Conservation (phyloP, 1,139 yeast species). For the Sugiyamaella neomexicana region DNA sequence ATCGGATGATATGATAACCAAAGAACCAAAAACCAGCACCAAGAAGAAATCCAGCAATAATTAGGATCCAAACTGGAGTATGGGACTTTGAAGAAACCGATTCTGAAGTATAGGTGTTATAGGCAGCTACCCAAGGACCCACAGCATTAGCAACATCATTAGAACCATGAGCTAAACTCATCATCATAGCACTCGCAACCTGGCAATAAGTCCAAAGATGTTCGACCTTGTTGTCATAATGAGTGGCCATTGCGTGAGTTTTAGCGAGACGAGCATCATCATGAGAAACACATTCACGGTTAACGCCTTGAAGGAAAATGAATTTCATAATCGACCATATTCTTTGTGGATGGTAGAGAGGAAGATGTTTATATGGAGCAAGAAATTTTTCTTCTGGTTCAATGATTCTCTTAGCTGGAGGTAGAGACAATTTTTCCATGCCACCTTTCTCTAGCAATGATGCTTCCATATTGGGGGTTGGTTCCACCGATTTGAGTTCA, state of each 20-base stretch:
- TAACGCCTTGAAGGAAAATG: slow-evolving; percentile 58
- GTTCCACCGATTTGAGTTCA: slow-evolving; percentile 1
- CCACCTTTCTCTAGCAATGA: background rate
- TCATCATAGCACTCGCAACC: slow-evolving; percentile 73
- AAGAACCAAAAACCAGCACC: slow-evolving; percentile 72
- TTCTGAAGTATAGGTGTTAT: slow-evolving; percentile 60
- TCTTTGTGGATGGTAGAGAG: slow-evolving; percentile 44
- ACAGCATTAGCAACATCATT: slow-evolving; percentile 80
- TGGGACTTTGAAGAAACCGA: slow-evolving; percentile 50
- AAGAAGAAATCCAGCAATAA: slow-evolving; percentile 66
- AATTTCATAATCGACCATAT: slow-evolving; percentile 55
- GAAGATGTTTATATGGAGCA: slow-evolving; percentile 14
- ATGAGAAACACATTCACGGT: slow-evolving; percentile 58
- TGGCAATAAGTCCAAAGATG: slow-evolving; percentile 69
- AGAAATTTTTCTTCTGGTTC: slow-evolving; percentile 18
- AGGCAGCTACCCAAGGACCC: slow-evolving; percentile 71
- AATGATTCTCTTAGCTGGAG: background rate
- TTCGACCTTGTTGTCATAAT: slow-evolving; percentile 71
- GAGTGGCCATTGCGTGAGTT: slow-evolving; percentile 60
- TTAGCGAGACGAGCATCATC: slow-evolving; percentile 51
- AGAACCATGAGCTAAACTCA: slow-evolving; percentile 79
- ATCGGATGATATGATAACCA: slow-evolving; percentile 70
- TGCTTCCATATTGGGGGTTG: slow-evolving; percentile 1
- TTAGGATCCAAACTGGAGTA: slow-evolving; percentile 72
- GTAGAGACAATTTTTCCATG: background rate